These are phyloP conservation scores for Vinca minor DNA, from an alignment of 257 asterid genomes.

Conservation along the genomic window DNA sequence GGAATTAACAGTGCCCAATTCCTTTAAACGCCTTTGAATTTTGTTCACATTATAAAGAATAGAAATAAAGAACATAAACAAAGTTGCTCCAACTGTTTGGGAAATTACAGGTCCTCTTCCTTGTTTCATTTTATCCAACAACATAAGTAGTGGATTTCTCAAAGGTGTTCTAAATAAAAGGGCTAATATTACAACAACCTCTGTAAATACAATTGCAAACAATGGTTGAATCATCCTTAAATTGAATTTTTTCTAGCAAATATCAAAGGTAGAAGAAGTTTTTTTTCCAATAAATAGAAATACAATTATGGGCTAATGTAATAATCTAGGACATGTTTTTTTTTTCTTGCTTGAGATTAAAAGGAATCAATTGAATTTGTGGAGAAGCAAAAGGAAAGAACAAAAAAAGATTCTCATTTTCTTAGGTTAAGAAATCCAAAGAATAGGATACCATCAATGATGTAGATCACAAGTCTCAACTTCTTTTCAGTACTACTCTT, in stretches of 20 bases:
- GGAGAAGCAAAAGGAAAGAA: not conserved
- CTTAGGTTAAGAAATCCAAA: too few species aligned
- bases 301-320: not conserved
- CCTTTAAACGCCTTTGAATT: slow-evolving; percentile 37
- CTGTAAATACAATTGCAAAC: slow-evolving; percentile 46
- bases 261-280: not conserved
- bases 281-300: not conserved
- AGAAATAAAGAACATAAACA: slow-evolving; percentile 44
- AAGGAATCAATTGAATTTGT: not conserved
- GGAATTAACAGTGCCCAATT: slow-evolving; percentile 41
- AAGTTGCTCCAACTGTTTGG: slow-evolving; percentile 59
- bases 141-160: slow-evolving; percentile 41
- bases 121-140: slow-evolving; percentile 55
- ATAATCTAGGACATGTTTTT: not conserved
- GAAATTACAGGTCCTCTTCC: slow-evolving; percentile 69
- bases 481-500: too few species aligned
- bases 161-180: slow-evolving; percentile 67
- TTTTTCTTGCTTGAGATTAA: not conserved
- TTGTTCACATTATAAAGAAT: slow-evolving; percentile 34
- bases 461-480: too few species aligned
- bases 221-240: slow-evolving; percentile 62
- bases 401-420: not conserved
- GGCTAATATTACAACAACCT: slow-evolving; percentile 41
- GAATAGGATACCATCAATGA: too few species aligned
- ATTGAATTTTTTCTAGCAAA: too few species aligned